Evolutionary conservation across 805 yeast genomes (phyloP).

Genomic region (Lipomyces mesembrius): DNA sequence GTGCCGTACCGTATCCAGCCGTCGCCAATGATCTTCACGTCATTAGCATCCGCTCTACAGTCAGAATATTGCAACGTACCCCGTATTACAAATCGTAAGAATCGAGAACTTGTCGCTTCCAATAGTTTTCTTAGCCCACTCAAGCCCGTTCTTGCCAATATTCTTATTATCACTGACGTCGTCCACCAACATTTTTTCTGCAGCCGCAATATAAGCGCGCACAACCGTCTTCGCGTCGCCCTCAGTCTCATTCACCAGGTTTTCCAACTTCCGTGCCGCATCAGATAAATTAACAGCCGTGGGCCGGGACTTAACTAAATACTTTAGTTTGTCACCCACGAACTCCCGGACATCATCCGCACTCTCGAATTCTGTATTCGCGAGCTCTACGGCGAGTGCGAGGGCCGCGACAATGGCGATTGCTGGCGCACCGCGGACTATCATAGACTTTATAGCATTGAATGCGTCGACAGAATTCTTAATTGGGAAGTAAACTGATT

Average conservation of each 20-base stretch:
- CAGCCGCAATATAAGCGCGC: constrained; percentile 43
- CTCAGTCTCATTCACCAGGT: constrained; percentile 39
- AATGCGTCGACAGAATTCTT: constrained; percentile 73
- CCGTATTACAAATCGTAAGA: constrained; percentile 93
- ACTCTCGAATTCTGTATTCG: background rate
- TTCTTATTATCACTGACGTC: constrained; percentile 77
- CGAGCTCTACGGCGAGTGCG: constrained; percentile 75
- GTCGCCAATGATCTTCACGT: constrained; percentile 73
- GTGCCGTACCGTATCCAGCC: constrained; percentile 96
- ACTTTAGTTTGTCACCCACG: constrained; percentile 59
- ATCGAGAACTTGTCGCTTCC: constrained; percentile 73
- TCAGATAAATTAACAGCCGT: constrained; percentile 92
- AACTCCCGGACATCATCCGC: constrained; percentile 40
- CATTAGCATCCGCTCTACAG: background rate
- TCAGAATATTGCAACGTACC: constrained; percentile 45
- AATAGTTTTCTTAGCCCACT: constrained; percentile 57
- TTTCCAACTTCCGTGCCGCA: constrained; percentile 62
- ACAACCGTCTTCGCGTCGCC: constrained; percentile 45
- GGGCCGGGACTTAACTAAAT: constrained; percentile 79
- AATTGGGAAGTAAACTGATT: constrained; percentile 69
- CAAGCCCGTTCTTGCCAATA: constrained; percentile 81
- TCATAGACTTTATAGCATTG: constrained; percentile 85
- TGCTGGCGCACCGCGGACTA: constrained; percentile 98
- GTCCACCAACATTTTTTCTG: constrained; percentile 63
- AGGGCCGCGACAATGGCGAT: constrained; percentile 93